A percentile compares a stretch with the other conserved stretches of the same genome.
phyloP scores from a whole-genome alignment of 495 filamentous ascomycete genomes.

The Pseudevernia furfuracea region DNA sequence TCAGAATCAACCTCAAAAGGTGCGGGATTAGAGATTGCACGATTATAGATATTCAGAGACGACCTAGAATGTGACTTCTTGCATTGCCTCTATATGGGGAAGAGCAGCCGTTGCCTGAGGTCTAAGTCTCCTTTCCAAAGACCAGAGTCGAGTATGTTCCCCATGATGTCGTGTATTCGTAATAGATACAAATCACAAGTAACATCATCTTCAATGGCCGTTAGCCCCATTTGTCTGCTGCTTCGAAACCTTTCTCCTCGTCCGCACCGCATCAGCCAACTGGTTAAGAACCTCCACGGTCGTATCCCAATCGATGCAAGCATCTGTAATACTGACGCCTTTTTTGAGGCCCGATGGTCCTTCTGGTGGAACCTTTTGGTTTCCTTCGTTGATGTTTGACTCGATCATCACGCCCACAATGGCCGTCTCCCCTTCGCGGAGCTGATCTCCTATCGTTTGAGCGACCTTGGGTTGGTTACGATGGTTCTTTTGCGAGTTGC shows the following conservation, averaged over 20 bases:
- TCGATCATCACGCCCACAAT: slow-evolving; percentile 99
- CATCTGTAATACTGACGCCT: slow-evolving; percentile 95
- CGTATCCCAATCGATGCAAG: slow-evolving; percentile 91
- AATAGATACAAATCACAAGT: background rate
- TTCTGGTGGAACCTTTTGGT: slow-evolving; percentile 85
- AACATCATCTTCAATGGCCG: background rate
- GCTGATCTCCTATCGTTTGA: slow-evolving; percentile 69
- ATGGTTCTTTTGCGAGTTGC: slow-evolving; percentile 94
- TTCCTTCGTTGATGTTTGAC: slow-evolving; percentile 90
- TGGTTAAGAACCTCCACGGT: slow-evolving; percentile 74
- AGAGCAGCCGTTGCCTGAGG: background rate
- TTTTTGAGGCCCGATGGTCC: slow-evolving; percentile 86
- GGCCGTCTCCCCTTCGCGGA: slow-evolving; percentile 69
- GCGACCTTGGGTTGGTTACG: slow-evolving; percentile 97
- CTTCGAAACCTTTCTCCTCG: slow-evolving; percentile 44
- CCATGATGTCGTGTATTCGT: background rate
- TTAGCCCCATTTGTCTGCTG: slow-evolving; percentile 14
- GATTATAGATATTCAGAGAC: too few species aligned
- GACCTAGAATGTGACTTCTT: background rate
- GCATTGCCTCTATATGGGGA: background rate
- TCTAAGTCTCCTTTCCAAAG: background rate
- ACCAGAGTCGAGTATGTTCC: background rate
- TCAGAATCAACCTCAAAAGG: too few species aligned
- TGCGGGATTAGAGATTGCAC: too few species aligned
- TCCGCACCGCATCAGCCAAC: slow-evolving; percentile 74